Evolutionary conservation across 2,329 filamentous ascomycete species (phyloP), one percentile per base, ranked within the genome.

Genomic region (Teratosphaeria zuluensis): DNA sequence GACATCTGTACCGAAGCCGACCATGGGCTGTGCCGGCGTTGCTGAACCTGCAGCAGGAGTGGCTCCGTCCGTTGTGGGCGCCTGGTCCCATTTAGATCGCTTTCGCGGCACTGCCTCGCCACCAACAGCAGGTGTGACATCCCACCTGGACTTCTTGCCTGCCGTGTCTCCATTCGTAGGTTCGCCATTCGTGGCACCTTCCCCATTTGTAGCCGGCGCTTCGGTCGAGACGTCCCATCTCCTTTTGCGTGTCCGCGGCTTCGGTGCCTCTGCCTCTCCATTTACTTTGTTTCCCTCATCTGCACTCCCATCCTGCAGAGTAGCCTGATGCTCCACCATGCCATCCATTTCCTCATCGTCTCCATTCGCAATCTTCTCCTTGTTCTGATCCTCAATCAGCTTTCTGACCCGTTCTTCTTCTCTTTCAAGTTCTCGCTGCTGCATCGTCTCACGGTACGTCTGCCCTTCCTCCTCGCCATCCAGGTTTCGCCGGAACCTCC

Each of bases 391-490:
- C 65, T 88, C 84, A 63, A 99, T 94, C 56, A 89, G 80, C 68
- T 83, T 87, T 66, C 82, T 82, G 38, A 99, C 88, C 63, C 92
- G 84, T 68, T 92, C 89, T 75, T 99, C 94, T 76, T 99, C 94
- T 64, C 90, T 85, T 75, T 99, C 92, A 9, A 97, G 75, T 66
- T 99, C 92, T 57, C 91, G 88, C 65, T 87, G 80, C 65, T 90
- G 87, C 92, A 99, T 97, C 56, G 95, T 81, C 64, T 95, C 90
- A 66, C 89, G 85, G 72, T 97, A 99, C 61, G 85, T 92, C 62
- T 88, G 81, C 19, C 89, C 90, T 65, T 91, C 87, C 31, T 82
- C 78, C 28, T 85, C 54, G 81, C 84, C 71, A 24, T 90, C 94
- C 63, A 97, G 80, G 56, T 84, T 86, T 62, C 94, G 90, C 72